These are phyloP conservation scores for Aureoboletus auriporus DNA, from an alignment of 768 basidiomycete genomes.

Conservation along the genomic window DNA sequence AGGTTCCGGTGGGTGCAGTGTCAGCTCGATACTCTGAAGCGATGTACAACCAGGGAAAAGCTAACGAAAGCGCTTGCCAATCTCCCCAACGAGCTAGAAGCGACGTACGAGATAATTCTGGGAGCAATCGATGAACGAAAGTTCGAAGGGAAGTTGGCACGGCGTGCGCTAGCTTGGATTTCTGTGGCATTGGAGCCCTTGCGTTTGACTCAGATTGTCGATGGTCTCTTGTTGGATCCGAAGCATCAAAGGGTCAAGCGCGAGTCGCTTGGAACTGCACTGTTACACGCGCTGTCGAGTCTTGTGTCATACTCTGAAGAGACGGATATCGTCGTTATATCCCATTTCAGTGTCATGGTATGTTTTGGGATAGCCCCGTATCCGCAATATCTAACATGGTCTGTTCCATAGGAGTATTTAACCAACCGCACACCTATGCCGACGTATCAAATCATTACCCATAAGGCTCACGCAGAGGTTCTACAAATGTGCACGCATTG, in stretches of 20 bases:
- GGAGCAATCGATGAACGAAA: not conserved
- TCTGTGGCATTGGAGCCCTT: not conserved
- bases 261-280: not conserved
- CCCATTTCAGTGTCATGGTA: constrained; percentile 1
- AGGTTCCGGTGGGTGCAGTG: constrained; percentile 8
- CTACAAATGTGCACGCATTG: not conserved
- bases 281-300: not conserved
- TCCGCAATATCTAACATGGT: not conserved
- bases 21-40: not conserved
- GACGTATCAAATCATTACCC: not conserved
- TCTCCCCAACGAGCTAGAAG: not conserved
- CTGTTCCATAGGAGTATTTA: not conserved
- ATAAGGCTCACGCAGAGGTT: not conserved
- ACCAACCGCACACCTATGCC: not conserved
- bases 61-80: not conserved
- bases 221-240: not conserved
- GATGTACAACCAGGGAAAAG: not conserved
- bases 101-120: constrained; percentile 6
- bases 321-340: not conserved
- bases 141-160: not conserved
- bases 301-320: not conserved
- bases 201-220: not conserved
- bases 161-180: not conserved
- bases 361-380: not conserved
- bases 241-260: not conserved